phyloP scores from a whole-genome alignment of 2,329 filamentous ascomycete species.

The Ceratocystis eucalypticola region DNA sequence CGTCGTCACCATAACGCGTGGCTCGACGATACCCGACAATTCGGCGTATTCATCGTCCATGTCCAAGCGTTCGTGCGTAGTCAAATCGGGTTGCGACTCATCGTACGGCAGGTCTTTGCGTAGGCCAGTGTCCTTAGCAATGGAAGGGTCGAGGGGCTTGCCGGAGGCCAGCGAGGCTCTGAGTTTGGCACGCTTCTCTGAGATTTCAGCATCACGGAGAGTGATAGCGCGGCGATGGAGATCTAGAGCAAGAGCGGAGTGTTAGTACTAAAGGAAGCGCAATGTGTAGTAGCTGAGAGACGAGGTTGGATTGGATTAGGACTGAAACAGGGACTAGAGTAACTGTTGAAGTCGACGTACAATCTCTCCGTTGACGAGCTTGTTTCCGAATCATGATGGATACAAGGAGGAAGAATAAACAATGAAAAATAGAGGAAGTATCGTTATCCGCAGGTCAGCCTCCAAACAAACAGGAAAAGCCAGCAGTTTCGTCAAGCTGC shows the following conservation, averaged over 20 bases:
- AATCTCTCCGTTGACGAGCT: constrained; percentile 32
- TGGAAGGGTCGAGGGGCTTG: constrained; percentile 65
- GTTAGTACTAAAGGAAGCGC: background rate
- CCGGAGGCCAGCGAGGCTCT: constrained; percentile 78
- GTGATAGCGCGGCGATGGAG: constrained; percentile 81
- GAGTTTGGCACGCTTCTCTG: constrained; percentile 77
- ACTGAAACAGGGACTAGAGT: background rate
- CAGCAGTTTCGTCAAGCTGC: background rate
- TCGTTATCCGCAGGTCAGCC: background rate
- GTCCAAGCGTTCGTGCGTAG: constrained; percentile 54
- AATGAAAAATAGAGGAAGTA: background rate
- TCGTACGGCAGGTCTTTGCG: constrained; percentile 89
- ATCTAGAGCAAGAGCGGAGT: constrained; percentile 28
- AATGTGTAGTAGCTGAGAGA: background rate
- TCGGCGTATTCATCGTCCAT: constrained; percentile 84
- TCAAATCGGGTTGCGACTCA: constrained; percentile 59
- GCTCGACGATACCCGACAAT: constrained; percentile 82
- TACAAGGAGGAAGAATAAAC: background rate
- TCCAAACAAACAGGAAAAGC: too few species aligned
- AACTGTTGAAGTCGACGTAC: constrained; percentile 18
- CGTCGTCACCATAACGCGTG: constrained; percentile 73
- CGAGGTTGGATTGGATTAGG: background rate
- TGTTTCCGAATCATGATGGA: constrained; percentile 26
- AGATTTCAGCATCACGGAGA: constrained; percentile 80
- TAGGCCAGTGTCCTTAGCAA: constrained; percentile 75